Evolutionary conservation across 176 grass and related monocot species (phyloP).

Genomic region (Raddia guianensis): DNA sequence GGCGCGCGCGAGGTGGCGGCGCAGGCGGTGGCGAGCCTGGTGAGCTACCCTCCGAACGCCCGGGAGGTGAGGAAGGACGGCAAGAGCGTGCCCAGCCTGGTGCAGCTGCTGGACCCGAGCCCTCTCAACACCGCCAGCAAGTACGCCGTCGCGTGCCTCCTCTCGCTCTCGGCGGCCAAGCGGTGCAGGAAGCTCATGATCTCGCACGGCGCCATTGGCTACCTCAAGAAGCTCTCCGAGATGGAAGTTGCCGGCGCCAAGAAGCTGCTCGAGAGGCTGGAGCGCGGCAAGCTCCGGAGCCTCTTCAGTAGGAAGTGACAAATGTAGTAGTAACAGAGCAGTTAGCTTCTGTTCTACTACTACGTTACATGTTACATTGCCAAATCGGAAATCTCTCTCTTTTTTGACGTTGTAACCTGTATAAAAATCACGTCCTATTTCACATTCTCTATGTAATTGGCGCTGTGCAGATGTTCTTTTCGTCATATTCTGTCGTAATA

Average conservation of each 20-base stretch:
- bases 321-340: neutral
- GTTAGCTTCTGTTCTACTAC: neutral
- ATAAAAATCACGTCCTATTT: slow-evolving; percentile 53
- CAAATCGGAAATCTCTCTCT: too few species aligned
- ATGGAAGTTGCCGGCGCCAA: slow-evolving; percentile 70
- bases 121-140: slow-evolving; percentile 82
- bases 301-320: slow-evolving; percentile 69
- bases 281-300: slow-evolving; percentile 61
- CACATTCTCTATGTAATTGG: slow-evolving; percentile 40
- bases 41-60: slow-evolving; percentile 50
- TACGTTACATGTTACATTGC: neutral
- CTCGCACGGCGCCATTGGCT: slow-evolving; percentile 87
- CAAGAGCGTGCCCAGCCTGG: slow-evolving; percentile 74
- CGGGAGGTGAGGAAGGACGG: slow-evolving; percentile 69
- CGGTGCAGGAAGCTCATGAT: slow-evolving; percentile 88
- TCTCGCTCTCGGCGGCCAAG: slow-evolving; percentile 56
- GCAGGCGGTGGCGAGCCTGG: slow-evolving; percentile 79
- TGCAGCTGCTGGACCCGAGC: slow-evolving; percentile 86
- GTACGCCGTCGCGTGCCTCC: slow-evolving; percentile 75
- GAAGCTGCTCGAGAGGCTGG: slow-evolving; percentile 77
- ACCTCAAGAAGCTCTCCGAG: slow-evolving; percentile 94
- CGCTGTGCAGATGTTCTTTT: slow-evolving; percentile 22
- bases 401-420: slow-evolving; percentile 46
- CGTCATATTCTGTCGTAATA: slow-evolving; percentile 1
- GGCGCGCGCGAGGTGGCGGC: slow-evolving; percentile 67